Conservation (phyloP, 441 rosid species). For the Erodium moschatum region DNA sequence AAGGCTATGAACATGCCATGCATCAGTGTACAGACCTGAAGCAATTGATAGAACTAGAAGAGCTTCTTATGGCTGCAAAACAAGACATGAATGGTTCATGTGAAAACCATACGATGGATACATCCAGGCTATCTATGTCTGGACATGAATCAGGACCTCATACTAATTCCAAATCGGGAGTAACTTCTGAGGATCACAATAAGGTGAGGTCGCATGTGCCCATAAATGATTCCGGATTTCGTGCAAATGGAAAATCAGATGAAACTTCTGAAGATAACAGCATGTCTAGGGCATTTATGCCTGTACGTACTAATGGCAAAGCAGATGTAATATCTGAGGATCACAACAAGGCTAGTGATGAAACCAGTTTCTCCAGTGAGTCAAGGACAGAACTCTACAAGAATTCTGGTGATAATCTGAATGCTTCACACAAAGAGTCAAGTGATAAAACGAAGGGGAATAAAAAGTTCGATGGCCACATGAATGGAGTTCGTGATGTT, state of each 20-base stretch:
- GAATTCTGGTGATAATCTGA: constrained; percentile 26
- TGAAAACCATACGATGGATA: constrained; percentile 26
- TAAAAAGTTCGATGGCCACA: constrained; percentile 22
- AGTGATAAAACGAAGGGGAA: constrained; percentile 20
- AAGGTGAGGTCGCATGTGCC: not conserved
- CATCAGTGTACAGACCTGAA: constrained; percentile 72
- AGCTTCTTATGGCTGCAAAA: constrained; percentile 48
- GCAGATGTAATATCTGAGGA: constrained; percentile 20
- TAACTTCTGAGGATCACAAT: too few relatives aligned
- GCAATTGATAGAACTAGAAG: constrained; percentile 84
- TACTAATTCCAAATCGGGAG: constrained; percentile 4
- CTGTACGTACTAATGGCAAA: constrained; percentile 34
- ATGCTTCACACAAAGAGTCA: not conserved
- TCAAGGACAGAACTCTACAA: constrained; percentile 25
- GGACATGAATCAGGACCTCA: constrained; percentile 24
- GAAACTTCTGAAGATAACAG: constrained; percentile 22
- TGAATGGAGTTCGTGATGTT: not conserved
- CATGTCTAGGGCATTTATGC: constrained; percentile 22
- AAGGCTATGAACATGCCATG: constrained; percentile 59
- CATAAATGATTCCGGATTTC: not conserved
- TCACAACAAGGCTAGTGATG: constrained; percentile 22
- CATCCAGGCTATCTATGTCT: constrained; percentile 24
- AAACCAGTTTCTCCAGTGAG: constrained; percentile 22
- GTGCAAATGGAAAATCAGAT: constrained; percentile 15
- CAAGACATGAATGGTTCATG: constrained; percentile 30